Base-by-base conservation (phyloP, 2,329 filamentous ascomycete genomes). In the Monilinia fructicola region DNA sequence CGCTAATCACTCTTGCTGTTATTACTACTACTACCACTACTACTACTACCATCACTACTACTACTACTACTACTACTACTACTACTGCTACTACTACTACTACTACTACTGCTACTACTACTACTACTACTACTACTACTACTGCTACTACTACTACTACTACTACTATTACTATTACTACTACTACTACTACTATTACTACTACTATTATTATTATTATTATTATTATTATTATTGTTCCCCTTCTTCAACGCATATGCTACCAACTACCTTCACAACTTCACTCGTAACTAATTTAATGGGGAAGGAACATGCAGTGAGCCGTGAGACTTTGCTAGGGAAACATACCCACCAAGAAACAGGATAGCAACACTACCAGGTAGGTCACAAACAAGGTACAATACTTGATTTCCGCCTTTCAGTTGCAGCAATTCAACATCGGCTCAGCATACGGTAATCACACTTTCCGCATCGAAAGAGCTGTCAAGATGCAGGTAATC, bases 251-350 rank as follows among this genome's bases (percentile, higher is more conserved):
- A 48, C 11, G 2, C 21, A 7, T 48, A n/a, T 23, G 7, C 46
- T n/a, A 48, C 46, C n/a, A 46, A 46, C 42, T 16, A 46, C 42
- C 42, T 35, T 35, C 42, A 6, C 5, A 46, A 16, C 42, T 35
- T 35, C 42, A 6, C 5, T 21, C 12, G 9, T 23, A 50, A 50
- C 21, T 23, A 23, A 31, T 23, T 54, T 38, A 21, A 54, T 40
- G 42, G n/a, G 28, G 56, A 48, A 48, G 31, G 1, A 6, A 35
- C 23, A 60, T 60, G 56, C 56, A 48, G 56, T 28, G 21, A 60
- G 42, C 56, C 56, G 56, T 48, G 42, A 60, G 42, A 28, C 16
- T 18, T 46, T 14, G 14, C 42, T 21, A 9, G 44, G 44, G 44
- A 7, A 46, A 35, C 6, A 35, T 46, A 46, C 18, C 44, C 16